A percentile compares a stretch with the other conserved stretches of the same genome.
phyloP scores from a whole-genome alignment of 2,329 filamentous ascomycete genomes.

The Malbranchea zuffiana region DNA sequence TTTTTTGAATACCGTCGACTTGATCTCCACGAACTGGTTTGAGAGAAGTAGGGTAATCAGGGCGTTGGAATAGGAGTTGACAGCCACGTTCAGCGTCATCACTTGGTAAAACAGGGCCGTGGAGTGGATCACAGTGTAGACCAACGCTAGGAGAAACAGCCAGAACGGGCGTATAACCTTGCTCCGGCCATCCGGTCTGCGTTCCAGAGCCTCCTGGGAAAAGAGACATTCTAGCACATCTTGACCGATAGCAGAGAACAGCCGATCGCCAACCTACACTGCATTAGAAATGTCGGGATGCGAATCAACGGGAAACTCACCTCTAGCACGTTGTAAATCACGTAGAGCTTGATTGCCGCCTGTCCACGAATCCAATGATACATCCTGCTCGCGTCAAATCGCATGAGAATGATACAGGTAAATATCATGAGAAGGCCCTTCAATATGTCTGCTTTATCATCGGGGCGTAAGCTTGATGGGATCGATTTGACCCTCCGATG shows the following conservation, averaged over 20 bases:
- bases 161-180: conserved; percentile 81
- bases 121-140: conserved; percentile 80
- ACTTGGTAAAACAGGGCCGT: conserved; percentile 92
- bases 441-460: conserved; percentile 89
- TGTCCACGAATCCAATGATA: conserved; percentile 96
- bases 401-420: conserved; percentile 77
- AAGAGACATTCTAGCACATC: conserved; percentile 95
- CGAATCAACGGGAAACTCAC: conserved; percentile 27
- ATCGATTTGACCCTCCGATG: conserved; percentile 72
- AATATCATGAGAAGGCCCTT: conserved; percentile 80
- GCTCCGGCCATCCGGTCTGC: conserved; percentile 76
- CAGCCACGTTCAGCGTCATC: conserved; percentile 92
- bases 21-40: conserved; percentile 98
- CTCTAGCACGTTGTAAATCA: conserved; percentile 96
- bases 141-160: conserved; percentile 77
- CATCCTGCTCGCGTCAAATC: conserved; percentile 90
- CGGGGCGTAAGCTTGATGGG: conserved; percentile 72
- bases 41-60: conserved; percentile 83
- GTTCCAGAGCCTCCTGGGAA: conserved; percentile 80
- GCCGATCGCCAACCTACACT: conserved; percentile 61
- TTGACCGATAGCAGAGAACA: conserved; percentile 84
- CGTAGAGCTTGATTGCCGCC: conserved; percentile 94
- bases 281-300: conserved; percentile 4
- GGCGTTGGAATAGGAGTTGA: conserved; percentile 97
- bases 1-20: conserved; percentile 95